These are phyloP conservation scores for Tolypocladium tropicale DNA, from an alignment of 2,329 filamentous ascomycete species.

Conservation along the genomic window DNA sequence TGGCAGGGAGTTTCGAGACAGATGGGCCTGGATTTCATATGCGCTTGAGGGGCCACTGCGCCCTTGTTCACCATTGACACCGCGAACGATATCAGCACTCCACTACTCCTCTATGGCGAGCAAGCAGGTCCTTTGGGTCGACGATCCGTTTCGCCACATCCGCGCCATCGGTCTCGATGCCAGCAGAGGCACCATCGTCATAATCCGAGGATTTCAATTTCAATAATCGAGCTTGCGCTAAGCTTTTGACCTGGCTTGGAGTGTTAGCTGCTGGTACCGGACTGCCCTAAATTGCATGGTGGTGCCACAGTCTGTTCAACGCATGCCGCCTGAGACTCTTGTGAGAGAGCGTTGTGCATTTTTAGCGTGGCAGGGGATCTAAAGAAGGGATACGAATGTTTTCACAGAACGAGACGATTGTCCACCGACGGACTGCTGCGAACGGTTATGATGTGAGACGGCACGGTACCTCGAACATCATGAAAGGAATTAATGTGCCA, in stretches of 20 bases:
- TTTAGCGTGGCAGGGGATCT: background rate
- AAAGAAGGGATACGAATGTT: background rate
- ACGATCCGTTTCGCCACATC: background rate
- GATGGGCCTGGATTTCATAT: conserved; percentile 47
- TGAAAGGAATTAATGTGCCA: background rate
- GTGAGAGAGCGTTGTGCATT: background rate
- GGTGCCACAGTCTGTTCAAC: background rate
- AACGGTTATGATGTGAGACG: background rate
- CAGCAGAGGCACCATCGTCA: background rate
- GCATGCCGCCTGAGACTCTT: background rate
- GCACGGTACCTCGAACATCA: background rate
- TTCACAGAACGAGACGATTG: background rate
- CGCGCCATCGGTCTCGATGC: background rate
- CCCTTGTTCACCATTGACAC: background rate
- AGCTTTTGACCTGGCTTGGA: background rate
- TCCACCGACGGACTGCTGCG: background rate
- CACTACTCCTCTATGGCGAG: background rate
- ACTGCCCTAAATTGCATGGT: background rate
- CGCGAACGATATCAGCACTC: background rate
- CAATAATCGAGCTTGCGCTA: background rate
- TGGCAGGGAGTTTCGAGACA: conserved; percentile 47
- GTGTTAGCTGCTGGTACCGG: background rate
- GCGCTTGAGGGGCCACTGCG: conserved; percentile 19
- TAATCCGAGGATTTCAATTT: background rate
- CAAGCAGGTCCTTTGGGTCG: background rate